These are phyloP conservation scores for Colletotrichum gloeosporioides DNA, from an alignment of 2,329 filamentous ascomycete genomes.

Conservation along the genomic window DNA sequence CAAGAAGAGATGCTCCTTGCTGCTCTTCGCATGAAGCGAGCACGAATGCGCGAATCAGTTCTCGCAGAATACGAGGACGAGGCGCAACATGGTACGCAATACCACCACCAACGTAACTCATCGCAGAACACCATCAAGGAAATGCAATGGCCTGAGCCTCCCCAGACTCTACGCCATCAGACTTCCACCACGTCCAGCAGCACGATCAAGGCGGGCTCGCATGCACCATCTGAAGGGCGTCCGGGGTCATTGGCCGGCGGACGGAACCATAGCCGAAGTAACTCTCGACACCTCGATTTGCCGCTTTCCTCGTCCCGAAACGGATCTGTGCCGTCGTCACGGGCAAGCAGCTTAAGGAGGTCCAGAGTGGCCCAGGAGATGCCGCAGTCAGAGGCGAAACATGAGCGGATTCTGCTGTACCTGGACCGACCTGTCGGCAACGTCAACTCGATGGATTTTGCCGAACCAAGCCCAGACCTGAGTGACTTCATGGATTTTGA, in stretches of 20 bases:
- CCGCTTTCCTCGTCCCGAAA: background rate
- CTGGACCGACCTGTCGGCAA: slow-evolving; percentile 32
- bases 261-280: background rate
- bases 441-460: slow-evolving; percentile 27
- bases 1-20: slow-evolving; percentile 65
- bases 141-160: slow-evolving; percentile 15
- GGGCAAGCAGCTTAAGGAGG: background rate
- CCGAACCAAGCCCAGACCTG: slow-evolving; percentile 41
- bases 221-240: background rate
- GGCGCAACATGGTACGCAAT: background rate
- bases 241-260: background rate
- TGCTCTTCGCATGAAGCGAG: slow-evolving; percentile 61
- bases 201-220: slow-evolving; percentile 15
- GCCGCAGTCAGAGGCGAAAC: slow-evolving; percentile 17
- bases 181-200: slow-evolving; percentile 19
- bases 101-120: slow-evolving; percentile 14
- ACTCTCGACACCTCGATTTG: background rate
- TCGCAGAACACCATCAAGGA: slow-evolving; percentile 18
- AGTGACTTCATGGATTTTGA: slow-evolving; percentile 44
- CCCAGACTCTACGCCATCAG: slow-evolving; percentile 20
- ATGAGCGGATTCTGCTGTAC: slow-evolving; percentile 36
- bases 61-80: slow-evolving; percentile 48
- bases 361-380: background rate
- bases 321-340: background rate
- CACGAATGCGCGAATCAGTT: slow-evolving; percentile 56